These are phyloP conservation scores for Penicillium sp. DNA, from an alignment of 2,329 filamentous ascomycete genomes.

Conservation along the genomic window DNA sequence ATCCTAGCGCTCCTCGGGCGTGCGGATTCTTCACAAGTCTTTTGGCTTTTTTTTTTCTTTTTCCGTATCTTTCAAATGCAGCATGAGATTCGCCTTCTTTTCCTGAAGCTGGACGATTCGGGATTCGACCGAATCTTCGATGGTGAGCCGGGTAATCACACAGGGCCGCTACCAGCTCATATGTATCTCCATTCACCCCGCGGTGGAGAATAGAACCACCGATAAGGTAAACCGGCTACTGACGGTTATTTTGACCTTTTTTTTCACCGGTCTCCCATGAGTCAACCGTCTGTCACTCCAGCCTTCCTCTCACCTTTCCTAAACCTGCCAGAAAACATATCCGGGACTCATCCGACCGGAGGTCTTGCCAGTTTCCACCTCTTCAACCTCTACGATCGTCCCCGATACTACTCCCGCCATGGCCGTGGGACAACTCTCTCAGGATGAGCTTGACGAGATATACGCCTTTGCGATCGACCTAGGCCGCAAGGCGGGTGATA, in stretches of 20 bases:
- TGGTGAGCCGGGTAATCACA: constrained; percentile 90
- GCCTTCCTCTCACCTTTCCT: not conserved
- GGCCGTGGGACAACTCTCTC: constrained; percentile 31
- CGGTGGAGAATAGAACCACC: constrained; percentile 20
- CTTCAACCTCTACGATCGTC: not conserved
- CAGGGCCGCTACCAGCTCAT: constrained; percentile 90
- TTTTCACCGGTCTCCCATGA: constrained; percentile 19
- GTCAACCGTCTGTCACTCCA: constrained; percentile 14
- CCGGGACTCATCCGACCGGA: not conserved
- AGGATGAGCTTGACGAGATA: constrained; percentile 65
- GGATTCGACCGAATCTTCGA: constrained; percentile 96
- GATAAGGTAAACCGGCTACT: constrained; percentile 30
- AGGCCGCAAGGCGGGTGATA: constrained; percentile 70
- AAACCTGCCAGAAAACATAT: not conserved
- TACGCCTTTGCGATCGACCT: constrained; percentile 74
- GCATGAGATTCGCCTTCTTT: constrained; percentile 99
- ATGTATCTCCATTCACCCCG: too few species aligned
- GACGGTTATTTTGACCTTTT: constrained; percentile 25
- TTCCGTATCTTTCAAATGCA: too few species aligned
- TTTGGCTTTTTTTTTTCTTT: too few species aligned
- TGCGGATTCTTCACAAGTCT: too few species aligned
- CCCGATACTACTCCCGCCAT: constrained; percentile 24
- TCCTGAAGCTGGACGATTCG: constrained; percentile 95
- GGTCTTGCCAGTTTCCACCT: not conserved
- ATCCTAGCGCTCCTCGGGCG: too few species aligned